A percentile compares a stretch with the other conserved stretches of the same genome.
These are phyloP conservation scores for Talaromyces adpressus DNA, from an alignment of 495 filamentous ascomycete species.

Conservation along the genomic window DNA sequence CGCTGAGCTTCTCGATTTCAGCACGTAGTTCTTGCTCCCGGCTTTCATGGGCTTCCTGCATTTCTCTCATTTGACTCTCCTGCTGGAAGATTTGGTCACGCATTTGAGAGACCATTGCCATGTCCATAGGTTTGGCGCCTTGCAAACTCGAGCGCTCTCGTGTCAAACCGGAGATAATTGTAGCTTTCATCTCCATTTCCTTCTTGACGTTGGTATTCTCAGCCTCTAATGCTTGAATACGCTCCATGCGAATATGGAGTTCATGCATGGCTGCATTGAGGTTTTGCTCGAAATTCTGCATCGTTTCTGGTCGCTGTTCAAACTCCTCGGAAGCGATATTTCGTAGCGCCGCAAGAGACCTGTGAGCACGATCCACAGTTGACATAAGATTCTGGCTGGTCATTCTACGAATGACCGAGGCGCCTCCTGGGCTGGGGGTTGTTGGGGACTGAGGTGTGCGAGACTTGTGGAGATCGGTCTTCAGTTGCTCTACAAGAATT, in stretches of 20 bases:
- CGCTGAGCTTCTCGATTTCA: constrained; percentile 58
- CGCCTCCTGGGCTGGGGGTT: constrained; percentile 33
- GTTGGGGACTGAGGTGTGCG: constrained; percentile 60
- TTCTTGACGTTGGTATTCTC: constrained; percentile 79
- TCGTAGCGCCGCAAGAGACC: constrained; percentile 82
- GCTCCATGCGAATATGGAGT: constrained; percentile 76
- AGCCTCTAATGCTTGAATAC: constrained; percentile 79
- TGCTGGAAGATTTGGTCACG: constrained; percentile 81
- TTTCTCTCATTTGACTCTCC: constrained; percentile 67
- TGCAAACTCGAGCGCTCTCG: constrained; percentile 86
- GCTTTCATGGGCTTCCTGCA: constrained; percentile 63
- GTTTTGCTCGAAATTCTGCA: constrained; percentile 91
- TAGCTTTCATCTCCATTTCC: constrained; percentile 93
- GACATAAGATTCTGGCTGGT: constrained; percentile 83
- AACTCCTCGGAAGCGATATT: constrained; percentile 84
- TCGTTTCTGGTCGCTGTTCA: constrained; percentile 68
- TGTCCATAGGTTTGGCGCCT: constrained; percentile 77
- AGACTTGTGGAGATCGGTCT: constrained; percentile 72
- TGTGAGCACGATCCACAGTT: constrained; percentile 82
- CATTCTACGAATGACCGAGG: constrained; percentile 72
- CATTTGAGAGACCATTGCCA: constrained; percentile 81
- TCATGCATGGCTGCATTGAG: constrained; percentile 91
- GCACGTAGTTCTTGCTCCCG: constrained; percentile 67
- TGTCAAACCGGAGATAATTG: constrained; percentile 89
- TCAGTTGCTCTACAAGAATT: constrained; percentile 80